Base-by-base conservation (phyloP, 2,329 filamentous ascomycete genomes). In the Aspergillus brasiliensis region DNA sequence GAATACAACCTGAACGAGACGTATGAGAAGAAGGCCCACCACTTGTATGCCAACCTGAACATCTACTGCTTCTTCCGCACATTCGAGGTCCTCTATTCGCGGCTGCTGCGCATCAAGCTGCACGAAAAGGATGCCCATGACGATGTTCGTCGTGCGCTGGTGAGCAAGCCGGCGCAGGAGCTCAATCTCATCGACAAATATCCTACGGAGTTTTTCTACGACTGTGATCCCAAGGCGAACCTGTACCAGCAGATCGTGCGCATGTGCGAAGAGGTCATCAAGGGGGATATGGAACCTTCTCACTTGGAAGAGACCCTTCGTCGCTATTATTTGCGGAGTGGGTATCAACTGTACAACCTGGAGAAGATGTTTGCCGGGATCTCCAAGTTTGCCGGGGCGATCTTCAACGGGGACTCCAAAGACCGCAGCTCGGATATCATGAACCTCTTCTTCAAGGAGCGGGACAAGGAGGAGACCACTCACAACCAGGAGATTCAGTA, bases 41-140 rank as follows among this genome's bases (percentile, higher is more conserved):
- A 94, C 73, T 87, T 98, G 73, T 99, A 96, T 80, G 89, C 89
- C 74, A 98, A 97, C 75, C 86, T 92, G 69, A 91, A 90, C 3
- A 89, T 99, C 61, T 97, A 92, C 73, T 93, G 95, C 77, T 98
- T 99, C 82, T 90, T 99, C 80, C 91, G 90, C 67, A 88, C 97
- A 62, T 95, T 99, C 74, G 88, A 97, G 72, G 90, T 90, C n/a
- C 81, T 99, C 5, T 98, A 97, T 77, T 86, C 88, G 69, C 88
- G 95, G 42, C 83, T 99, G 13, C 82, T 89, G 63, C 90, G 90
- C 62, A 87, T 98, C 75, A 98, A 98, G 80, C 83, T 88, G 60
- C 89, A 89, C 71, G 90, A 91, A 68, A 83, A 85, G 3, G 85
- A 88, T 47, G 93, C 96, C 8, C 82, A 86, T 51, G 85, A 88